Conservation (phyloP, 805 yeast genomes). For the Teunomyces gatunensis region DNA sequence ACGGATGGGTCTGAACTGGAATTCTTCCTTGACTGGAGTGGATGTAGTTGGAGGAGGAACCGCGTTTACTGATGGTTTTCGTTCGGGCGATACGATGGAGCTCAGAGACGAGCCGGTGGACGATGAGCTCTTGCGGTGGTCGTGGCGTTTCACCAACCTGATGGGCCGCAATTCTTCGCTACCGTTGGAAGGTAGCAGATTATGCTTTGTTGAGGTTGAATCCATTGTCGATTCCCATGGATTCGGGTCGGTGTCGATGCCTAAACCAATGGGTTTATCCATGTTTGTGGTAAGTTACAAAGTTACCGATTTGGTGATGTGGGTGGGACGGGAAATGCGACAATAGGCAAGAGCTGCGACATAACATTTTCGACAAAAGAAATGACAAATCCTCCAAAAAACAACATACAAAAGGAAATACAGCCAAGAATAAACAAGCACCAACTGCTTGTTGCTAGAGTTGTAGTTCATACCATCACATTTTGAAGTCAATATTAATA, state of each 20-base stretch:
- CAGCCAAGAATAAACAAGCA: too few species aligned
- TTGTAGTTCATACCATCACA: too few species aligned
- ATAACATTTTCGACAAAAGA: background rate
- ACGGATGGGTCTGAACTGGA: constrained; percentile 39
- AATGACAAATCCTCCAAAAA: background rate
- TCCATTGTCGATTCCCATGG: constrained; percentile 5
- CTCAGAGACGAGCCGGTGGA: constrained; percentile 7
- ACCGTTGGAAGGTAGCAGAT: constrained; percentile 5
- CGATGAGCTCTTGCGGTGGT: constrained; percentile 8
- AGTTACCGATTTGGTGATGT: background rate
- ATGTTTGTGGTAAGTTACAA: background rate
- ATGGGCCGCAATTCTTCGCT: constrained; percentile 19
- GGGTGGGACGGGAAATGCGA: background rate
- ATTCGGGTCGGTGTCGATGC: constrained; percentile 5
- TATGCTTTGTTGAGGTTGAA: background rate
- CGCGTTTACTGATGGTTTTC: background rate
- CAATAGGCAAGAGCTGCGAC: background rate
- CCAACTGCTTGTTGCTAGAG: too few species aligned
- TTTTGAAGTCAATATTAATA: too few species aligned
- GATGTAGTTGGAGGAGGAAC: constrained; percentile 1
- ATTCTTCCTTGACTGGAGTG: constrained; percentile 22
- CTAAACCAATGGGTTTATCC: constrained; percentile 6
- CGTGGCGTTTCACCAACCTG: constrained; percentile 25
- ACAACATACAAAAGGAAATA: too few species aligned
- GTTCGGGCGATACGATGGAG: constrained; percentile 4